Percentiles rank a stretch among this genome's conserved stretches.
These are phyloP conservation scores for Puccinia sorghi DNA, from an alignment of 1,284 basidiomycete genomes.

Conservation along the genomic window DNA sequence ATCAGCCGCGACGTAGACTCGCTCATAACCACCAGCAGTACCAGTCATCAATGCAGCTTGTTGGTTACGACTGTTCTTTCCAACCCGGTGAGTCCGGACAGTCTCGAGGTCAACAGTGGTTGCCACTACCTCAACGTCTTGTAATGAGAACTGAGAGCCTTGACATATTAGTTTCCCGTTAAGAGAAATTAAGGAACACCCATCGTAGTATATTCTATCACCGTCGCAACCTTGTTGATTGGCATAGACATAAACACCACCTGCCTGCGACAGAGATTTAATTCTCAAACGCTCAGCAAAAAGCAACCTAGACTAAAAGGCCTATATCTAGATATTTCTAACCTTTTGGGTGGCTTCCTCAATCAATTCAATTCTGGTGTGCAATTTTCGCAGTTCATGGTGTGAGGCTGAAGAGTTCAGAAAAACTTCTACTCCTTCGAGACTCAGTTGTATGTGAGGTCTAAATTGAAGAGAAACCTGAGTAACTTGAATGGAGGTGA, in stretches of 20 bases:
- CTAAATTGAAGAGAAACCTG: slow-evolving; percentile 14
- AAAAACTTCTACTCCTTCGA: slow-evolving; percentile 47
- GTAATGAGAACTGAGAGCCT: slow-evolving; percentile 48
- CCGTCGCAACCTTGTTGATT: slow-evolving; percentile 50
- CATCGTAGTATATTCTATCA: slow-evolving; percentile 49
- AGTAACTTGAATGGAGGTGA: neutral
- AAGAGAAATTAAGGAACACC: slow-evolving; percentile 43
- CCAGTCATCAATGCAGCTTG: slow-evolving; percentile 18
- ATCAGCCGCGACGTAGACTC: slow-evolving; percentile 27
- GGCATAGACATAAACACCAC: slow-evolving; percentile 46
- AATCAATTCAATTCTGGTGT: slow-evolving; percentile 45
- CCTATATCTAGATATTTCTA: neutral
- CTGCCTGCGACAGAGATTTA: slow-evolving; percentile 15
- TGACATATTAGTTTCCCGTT: slow-evolving; percentile 46
- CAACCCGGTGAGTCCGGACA: slow-evolving; percentile 35
- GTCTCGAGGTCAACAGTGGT: slow-evolving; percentile 40
- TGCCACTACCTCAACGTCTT: slow-evolving; percentile 44
- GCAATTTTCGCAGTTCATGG: slow-evolving; percentile 47
- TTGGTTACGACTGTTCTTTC: slow-evolving; percentile 36
- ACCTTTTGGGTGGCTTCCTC: slow-evolving; percentile 42
- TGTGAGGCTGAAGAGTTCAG: slow-evolving; percentile 48
- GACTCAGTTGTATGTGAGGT: slow-evolving; percentile 46
- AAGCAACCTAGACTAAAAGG: neutral
- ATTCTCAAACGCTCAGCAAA: neutral
- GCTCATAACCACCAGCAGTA: slow-evolving; percentile 14